These are phyloP conservation scores for Hydrangea macrophylla DNA, from an alignment of 148 eudicot species.

Conservation along the genomic window DNA sequence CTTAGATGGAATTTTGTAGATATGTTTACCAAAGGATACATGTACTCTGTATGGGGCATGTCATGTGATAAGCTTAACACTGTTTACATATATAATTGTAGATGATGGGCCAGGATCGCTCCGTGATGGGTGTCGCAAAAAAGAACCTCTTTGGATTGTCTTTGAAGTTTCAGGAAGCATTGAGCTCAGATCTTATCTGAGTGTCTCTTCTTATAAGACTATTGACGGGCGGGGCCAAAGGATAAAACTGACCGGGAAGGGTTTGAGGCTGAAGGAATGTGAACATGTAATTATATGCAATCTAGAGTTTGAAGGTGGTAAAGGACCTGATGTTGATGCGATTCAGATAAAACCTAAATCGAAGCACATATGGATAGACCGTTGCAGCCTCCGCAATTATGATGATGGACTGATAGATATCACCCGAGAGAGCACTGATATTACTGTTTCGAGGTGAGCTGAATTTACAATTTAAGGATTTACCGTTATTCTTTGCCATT, in stretches of 20 bases:
- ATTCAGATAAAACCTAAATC: conserved; percentile 90
- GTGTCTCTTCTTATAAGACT: conserved; percentile 78
- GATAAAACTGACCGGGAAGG: conserved; percentile 75
- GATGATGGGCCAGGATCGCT: conserved; percentile 99
- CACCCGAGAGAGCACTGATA: conserved; percentile 76
- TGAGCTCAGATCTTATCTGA: conserved; percentile 55
- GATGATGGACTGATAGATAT: conserved; percentile 94
- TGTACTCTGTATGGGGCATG: background rate
- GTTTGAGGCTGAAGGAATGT: conserved; percentile 83
- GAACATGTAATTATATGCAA: conserved; percentile 88
- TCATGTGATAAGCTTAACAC: background rate
- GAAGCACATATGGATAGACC: conserved; percentile 93
- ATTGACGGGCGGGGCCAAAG: conserved; percentile 90
- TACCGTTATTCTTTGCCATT: background rate
- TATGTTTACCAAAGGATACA: background rate
- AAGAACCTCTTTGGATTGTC: conserved; percentile 88
- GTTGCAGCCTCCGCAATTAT: conserved; percentile 72
- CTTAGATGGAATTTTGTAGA: background rate
- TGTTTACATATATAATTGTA: conserved; percentile 13
- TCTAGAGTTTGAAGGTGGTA: conserved; percentile 81
- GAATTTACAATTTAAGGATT: background rate
- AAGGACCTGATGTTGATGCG: conserved; percentile 87
- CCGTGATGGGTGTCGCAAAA: conserved; percentile 73
- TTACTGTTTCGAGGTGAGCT: conserved; percentile 81
- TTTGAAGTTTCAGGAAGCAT: conserved; percentile 88